Base-by-base conservation (phyloP, 371 early-diverging fungal species). In the Lichtheimia corymbifera region DNA sequence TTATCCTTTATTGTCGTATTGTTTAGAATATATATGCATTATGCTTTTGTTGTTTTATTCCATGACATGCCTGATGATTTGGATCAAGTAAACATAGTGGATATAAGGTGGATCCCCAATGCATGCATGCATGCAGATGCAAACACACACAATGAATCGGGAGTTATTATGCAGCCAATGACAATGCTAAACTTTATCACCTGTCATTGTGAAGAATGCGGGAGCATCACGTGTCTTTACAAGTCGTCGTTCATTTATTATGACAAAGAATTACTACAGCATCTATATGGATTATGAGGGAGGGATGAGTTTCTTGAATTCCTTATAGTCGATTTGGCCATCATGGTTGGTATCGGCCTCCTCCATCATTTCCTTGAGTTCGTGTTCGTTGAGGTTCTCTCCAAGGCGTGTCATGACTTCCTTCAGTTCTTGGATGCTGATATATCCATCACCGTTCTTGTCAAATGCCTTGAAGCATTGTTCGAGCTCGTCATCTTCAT, bases 321-420 rank as follows among this genome's bases (percentile, higher is more conserved):
- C 83, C 41, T 66, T 70, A 59, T 77, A 73, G 59, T 74, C 72
- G 53, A 82, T 69, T 55, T 76, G 82, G 9, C 89, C 89, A 67
- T 88, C 87, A 2, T 85, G 82, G 64, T 90, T 86, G 20, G 77
- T 66, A 67, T 90, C 91, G 3, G 87, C 90, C 63, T 91, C 91
- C 28, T 84, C 80, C 61, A 92, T 90, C 91, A 92, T 91, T 58
- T 90, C 90, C 56, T 82, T 83, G 25, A 92, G 61, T 53, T 91
- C 91, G 53, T 88, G 85, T 22, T 84, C 84, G 7, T 83, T 86
- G 50, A 91, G 59, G 42, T 80, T 72, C 55, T 91, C 88, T 22
- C 87, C 88, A 4, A 91, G 73, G 59, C 88, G 84, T 12, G 71
- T 66, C 18, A 90, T 86, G 17, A 91, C 86, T 13, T 88, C 72